Evolutionary conservation across 2,329 filamentous ascomycete species (phyloP).

Genomic region (Penicillium expansum): DNA sequence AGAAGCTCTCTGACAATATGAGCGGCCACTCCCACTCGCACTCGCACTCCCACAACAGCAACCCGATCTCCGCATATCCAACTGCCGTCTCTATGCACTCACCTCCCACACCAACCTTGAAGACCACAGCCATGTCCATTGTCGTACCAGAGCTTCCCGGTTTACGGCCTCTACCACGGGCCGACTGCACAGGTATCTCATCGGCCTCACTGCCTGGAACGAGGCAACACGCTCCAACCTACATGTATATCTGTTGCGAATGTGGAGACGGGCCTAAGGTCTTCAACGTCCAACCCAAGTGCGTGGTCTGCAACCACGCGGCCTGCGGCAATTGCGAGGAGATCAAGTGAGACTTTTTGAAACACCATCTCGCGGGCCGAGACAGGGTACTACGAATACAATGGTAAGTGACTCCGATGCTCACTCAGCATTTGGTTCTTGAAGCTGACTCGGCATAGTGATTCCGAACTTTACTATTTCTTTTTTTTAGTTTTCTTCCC

Average conservation of each 20-base stretch:
- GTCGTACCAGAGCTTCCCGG: slow-evolving; percentile 15
- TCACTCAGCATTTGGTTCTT: slow-evolving; percentile 6
- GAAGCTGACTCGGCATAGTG: slow-evolving; percentile 13
- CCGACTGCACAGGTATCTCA: not conserved
- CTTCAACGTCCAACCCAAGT: slow-evolving; percentile 33
- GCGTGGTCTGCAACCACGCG: slow-evolving; percentile 34
- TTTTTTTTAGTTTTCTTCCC: slow-evolving; percentile 4
- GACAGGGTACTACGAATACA: slow-evolving; percentile 3
- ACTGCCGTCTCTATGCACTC: slow-evolving; percentile 8
- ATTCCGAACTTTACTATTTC: slow-evolving; percentile 11
- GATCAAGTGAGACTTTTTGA: slow-evolving; percentile 28
- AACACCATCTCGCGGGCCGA: slow-evolving; percentile 1
- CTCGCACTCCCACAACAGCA: slow-evolving; percentile 8
- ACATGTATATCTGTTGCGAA: slow-evolving; percentile 40
- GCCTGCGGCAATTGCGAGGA: slow-evolving; percentile 30
- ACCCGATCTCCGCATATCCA: slow-evolving; percentile 20
- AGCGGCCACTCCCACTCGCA: slow-evolving; percentile 5
- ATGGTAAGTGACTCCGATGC: slow-evolving; percentile 14
- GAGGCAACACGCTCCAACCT: slow-evolving; percentile 14
- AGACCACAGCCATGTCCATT: slow-evolving; percentile 9
- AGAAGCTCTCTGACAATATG: slow-evolving; percentile 9
- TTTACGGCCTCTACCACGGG: slow-evolving; percentile 12
- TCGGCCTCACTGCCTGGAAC: not conserved
- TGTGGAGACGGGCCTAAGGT: slow-evolving; percentile 42
- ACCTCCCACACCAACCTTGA: not conserved